phyloP scores from a whole-genome alignment of 306 rosid species.

The Luffa acutangula region DNA sequence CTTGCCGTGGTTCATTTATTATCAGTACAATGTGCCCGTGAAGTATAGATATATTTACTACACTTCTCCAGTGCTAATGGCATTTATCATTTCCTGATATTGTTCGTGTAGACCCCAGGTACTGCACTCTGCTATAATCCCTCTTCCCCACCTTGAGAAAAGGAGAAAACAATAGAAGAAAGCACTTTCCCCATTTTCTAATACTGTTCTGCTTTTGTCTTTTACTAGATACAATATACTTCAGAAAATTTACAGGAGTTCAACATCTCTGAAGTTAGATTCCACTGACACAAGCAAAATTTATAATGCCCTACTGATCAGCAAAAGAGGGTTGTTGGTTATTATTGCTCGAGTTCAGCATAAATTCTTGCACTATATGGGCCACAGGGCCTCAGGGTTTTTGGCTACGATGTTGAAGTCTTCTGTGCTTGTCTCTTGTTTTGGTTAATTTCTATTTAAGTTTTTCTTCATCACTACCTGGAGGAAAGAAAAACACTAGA shows the following conservation, averaged over 20 bases:
- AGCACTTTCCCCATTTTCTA: neutral
- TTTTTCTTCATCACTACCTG: neutral
- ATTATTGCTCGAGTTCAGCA: neutral
- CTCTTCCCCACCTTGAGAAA: neutral
- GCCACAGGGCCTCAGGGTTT: neutral
- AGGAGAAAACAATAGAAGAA: neutral
- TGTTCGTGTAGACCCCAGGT: conserved; percentile 1
- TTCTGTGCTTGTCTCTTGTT: neutral
- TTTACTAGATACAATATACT: neutral
- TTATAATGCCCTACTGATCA: neutral
- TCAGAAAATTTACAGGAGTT: neutral
- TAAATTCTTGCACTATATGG: neutral
- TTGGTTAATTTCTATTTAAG: neutral
- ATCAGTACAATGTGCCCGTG: conserved; percentile 9
- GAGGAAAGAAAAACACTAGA: neutral
- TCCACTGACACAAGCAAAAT: neutral
- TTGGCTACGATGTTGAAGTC: neutral
- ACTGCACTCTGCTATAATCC: neutral
- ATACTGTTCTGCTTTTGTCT: conserved; percentile 3
- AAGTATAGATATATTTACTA: conserved; percentile 2
- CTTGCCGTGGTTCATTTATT: conserved; percentile 6
- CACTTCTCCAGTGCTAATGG: neutral
- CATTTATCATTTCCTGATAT: conserved; percentile 3
- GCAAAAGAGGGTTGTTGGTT: neutral
- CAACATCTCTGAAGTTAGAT: neutral